Evolutionary conservation across 495 filamentous ascomycete genomes (phyloP).

Genomic region (Talaromyces liani): DNA sequence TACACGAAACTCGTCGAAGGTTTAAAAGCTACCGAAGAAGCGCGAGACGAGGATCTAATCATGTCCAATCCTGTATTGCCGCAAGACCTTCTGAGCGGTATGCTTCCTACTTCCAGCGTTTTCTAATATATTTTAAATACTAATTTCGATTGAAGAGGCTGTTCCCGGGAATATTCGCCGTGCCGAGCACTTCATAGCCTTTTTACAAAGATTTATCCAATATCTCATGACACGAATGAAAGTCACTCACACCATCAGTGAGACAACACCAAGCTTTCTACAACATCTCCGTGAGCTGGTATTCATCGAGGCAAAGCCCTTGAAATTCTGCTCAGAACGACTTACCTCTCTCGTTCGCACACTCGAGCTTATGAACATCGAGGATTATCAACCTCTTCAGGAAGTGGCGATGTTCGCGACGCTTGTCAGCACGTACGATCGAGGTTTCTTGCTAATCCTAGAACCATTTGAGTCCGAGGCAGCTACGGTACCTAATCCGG

Average conservation of each 20-base stretch:
- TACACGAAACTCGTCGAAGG: conserved; percentile 95
- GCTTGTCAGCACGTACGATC: conserved; percentile 93
- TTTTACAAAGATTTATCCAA: conserved; percentile 93
- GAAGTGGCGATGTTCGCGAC: conserved; percentile 99
- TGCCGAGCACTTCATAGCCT: conserved; percentile 93
- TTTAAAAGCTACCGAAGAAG: conserved; percentile 77
- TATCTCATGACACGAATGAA: conserved; percentile 99
- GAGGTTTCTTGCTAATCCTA: conserved; percentile 90
- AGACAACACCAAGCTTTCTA: conserved; percentile 91
- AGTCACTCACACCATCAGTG: conserved; percentile 91
- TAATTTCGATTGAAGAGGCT: conserved; percentile 54
- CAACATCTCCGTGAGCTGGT: conserved; percentile 90
- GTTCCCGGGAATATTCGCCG: conserved; percentile 94
- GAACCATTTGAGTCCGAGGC: conserved; percentile 96
- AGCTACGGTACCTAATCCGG: conserved; percentile 90
- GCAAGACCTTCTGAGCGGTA: conserved; percentile 22
- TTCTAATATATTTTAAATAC: not conserved
- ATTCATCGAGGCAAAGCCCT: conserved; percentile 93
- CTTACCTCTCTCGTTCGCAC: conserved; percentile 92
- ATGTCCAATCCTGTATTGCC: conserved; percentile 75
- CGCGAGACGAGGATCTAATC: conserved; percentile 86
- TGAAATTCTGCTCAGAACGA: conserved; percentile 93
- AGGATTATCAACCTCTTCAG: conserved; percentile 94
- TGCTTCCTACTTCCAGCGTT: not conserved
- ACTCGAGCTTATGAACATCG: conserved; percentile 92